Evolutionary conservation across 164 flowering plant genomes (phyloP), one percentile per base, ranked within the genome.

Genomic region (Vitis cinerea): DNA sequence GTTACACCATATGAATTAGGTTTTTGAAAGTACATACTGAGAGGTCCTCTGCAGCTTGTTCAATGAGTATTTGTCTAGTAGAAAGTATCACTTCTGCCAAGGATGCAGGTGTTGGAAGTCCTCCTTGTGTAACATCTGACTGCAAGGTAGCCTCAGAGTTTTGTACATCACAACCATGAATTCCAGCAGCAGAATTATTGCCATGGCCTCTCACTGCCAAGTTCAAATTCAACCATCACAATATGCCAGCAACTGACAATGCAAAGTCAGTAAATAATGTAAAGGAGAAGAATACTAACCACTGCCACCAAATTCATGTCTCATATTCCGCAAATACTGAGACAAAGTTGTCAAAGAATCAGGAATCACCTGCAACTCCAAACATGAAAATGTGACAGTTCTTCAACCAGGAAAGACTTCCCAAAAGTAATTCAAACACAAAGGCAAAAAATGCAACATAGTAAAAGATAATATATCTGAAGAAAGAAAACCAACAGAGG

Each of bases 271-370:
- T 37, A 37, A 37, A 37, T 6, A 37, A 56, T 37, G 44, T 37
- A 12, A 66, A 37, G 27, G 44, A 37, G 15, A 55, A 44, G 44
- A 37, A 37, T 37, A 74, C 89, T 64, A 6, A 94, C 97, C 92
- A 63, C 71, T 79, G 57, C 74, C 73, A 59, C 65, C 66, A 64
- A 90, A 88, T 65, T 92, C 97, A 59, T 69, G 86, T 65, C 84
- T 84, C 81, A 94, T 59, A 61, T 74, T 78, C 68, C 73, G 82
- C 65, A 89, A 72, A 78, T 90, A 90, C 71, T 88, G 94, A 55
- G 83, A 78, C 74, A 92, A 77, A 37, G 97, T 92, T 50, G 93
- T 72, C 78, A 94, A 67, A 51, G 98, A 90, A 84, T 90, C 98
- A 70, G 91, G 91, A 75, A 94, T 86, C 19, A 90, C 89, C 98